These are phyloP conservation scores for Aspergillus coremiiformis DNA, from an alignment of 495 filamentous ascomycete genomes.

Conservation along the genomic window DNA sequence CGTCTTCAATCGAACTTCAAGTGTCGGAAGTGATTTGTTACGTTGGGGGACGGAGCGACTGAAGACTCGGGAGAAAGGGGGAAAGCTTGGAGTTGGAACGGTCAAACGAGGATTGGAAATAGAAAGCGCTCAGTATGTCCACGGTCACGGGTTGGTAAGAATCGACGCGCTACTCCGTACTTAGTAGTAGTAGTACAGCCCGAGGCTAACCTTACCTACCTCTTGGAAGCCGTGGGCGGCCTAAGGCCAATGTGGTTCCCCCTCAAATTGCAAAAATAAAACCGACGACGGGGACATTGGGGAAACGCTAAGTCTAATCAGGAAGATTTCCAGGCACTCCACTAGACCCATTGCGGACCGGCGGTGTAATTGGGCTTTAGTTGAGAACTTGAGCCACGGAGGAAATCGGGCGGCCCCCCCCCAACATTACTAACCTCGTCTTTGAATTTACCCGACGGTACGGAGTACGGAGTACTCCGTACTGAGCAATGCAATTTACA, in stretches of 20 bases:
- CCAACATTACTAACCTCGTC: background rate
- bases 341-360: slow-evolving; percentile 12
- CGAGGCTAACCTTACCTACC: no score
- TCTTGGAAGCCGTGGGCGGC: background rate
- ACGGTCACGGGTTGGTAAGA: no score
- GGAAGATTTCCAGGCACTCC: background rate
- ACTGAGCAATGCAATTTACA: background rate
- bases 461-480: no score
- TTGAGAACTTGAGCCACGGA: slow-evolving; percentile 15
- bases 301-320: slow-evolving; percentile 10
- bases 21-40: background rate
- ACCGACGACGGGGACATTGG: background rate
- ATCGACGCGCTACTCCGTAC: no score
- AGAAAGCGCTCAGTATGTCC: no score
- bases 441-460: background rate
- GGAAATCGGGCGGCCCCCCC: slow-evolving; percentile 17
- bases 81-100: slow-evolving; percentile 8
- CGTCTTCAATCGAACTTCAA: slow-evolving; percentile 1
- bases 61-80: slow-evolving; percentile 6
- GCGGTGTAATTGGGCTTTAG: slow-evolving; percentile 12
- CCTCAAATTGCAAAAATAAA: background rate
- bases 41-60: slow-evolving; percentile 1
- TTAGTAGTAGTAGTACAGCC: no score
- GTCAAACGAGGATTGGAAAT: slow-evolving; percentile 8
- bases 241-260: background rate